Conservation (phyloP, 768 basidiomycete species). For the Kwoniella europaea region DNA sequence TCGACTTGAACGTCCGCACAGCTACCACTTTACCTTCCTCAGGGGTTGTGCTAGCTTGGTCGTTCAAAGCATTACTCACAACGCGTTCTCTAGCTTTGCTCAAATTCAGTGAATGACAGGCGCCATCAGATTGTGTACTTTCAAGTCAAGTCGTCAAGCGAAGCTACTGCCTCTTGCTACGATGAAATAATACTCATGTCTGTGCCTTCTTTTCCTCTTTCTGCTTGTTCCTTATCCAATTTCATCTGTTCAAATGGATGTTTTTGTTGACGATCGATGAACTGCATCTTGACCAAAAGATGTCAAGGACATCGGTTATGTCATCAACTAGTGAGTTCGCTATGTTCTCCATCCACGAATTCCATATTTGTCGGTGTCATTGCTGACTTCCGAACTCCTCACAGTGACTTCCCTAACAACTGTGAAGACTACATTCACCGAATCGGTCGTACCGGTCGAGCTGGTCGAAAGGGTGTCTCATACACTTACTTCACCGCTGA, state of each 20-base stretch:
- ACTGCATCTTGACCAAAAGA: constrained; percentile 22
- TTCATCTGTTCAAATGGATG: constrained; percentile 10
- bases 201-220: constrained; percentile 19
- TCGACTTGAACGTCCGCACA: constrained; percentile 11
- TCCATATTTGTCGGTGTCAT: neutral
- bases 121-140: constrained; percentile 8
- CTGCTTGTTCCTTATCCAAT: neutral
- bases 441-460: constrained; percentile 73
- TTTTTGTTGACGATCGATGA: constrained; percentile 23
- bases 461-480: constrained; percentile 86
- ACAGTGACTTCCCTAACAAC: constrained; percentile 95
- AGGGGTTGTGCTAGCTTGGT: constrained; percentile 1
- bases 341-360: constrained; percentile 16
- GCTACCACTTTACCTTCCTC: neutral
- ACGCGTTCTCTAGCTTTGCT: constrained; percentile 27
- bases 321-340: constrained; percentile 31
- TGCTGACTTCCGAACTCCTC: neutral
- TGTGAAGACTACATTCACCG: constrained; percentile 99
- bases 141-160: constrained; percentile 20
- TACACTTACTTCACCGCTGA: constrained; percentile 98
- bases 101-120: constrained; percentile 23
- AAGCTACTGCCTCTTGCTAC: constrained; percentile 5
- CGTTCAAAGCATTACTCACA: constrained; percentile 20
- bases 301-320: constrained; percentile 29
- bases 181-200: constrained; percentile 25